These are phyloP conservation scores for Capsicum baccatum DNA, from an alignment of 257 asterid species.

Conservation along the genomic window DNA sequence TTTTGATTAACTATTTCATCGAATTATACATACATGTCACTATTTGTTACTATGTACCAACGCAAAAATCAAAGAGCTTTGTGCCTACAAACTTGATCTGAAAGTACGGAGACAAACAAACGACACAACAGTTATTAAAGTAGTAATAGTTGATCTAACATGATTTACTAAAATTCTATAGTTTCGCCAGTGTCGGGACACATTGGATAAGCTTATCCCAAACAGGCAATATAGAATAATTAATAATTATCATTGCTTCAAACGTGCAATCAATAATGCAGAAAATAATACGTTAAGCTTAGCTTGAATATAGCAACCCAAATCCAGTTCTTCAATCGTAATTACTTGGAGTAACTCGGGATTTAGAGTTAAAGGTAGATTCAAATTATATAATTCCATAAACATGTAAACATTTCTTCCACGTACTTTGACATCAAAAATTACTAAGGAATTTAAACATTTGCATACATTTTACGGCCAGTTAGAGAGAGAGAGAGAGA, in stretches of 20 bases:
- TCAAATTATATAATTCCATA: too few relatives aligned
- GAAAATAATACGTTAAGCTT: not conserved
- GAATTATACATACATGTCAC: not conserved
- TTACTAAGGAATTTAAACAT: not conserved
- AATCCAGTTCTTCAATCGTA: not conserved
- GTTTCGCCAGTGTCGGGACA: not conserved
- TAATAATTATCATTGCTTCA: not conserved
- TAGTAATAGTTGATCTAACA: not conserved
- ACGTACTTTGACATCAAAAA: too few relatives aligned
- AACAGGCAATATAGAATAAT: not conserved
- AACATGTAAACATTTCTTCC: too few relatives aligned
- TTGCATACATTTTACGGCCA: not conserved
- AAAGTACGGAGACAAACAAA: too few relatives aligned
- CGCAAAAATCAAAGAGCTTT: not conserved
- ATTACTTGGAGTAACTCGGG: not conserved
- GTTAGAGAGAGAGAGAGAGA: not conserved
- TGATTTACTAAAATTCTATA: not conserved
- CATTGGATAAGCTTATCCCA: slow-evolving; percentile 3
- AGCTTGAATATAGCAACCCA: not conserved
- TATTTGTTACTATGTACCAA: not conserved
- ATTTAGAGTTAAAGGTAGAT: not conserved
- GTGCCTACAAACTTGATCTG: not conserved
- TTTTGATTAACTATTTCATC: too few relatives aligned
- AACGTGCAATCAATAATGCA: slow-evolving; percentile 22
- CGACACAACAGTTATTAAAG: not conserved